Evolutionary conservation across 345 rosid genomes (phyloP).

Genomic region (Anastatica hierochuntica): DNA sequence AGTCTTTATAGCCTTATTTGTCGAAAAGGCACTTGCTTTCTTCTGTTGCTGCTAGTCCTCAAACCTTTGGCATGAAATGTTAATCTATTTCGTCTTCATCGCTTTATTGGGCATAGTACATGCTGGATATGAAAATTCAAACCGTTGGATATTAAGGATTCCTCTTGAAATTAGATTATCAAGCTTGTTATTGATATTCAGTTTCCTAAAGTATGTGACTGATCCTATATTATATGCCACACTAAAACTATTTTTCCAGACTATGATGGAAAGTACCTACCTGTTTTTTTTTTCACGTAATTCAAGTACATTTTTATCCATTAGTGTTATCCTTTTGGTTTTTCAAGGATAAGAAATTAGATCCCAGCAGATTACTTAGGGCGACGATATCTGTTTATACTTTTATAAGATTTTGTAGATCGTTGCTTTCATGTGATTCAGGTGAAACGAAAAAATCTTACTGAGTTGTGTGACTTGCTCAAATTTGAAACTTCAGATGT

Average conservation of each 20-base stretch:
- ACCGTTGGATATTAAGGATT: too few relatives aligned
- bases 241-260: too few relatives aligned
- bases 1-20: neutral
- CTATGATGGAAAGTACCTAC: too few relatives aligned
- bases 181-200: too few relatives aligned
- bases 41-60: neutral
- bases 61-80: neutral
- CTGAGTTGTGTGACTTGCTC: constrained; percentile 23
- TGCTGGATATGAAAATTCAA: too few relatives aligned
- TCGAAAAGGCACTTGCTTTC: constrained; percentile 4
- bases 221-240: too few relatives aligned
- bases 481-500: constrained; percentile 40
- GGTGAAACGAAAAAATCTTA: constrained; percentile 18
- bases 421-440: constrained; percentile 23
- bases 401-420: constrained; percentile 5
- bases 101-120: neutral
- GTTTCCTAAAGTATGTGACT: too few relatives aligned
- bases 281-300: too few relatives aligned
- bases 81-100: neutral
- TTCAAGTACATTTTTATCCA: too few relatives aligned
- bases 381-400: neutral
- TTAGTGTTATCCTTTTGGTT: neutral
- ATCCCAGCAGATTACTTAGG: neutral
- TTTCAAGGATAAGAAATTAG: neutral
- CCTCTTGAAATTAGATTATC: too few relatives aligned